A percentile compares a stretch with the other conserved stretches of the same genome.
Conservation (phyloP, 192 early-diverging fungal genomes). For the Kappamyces sp. region DNA sequence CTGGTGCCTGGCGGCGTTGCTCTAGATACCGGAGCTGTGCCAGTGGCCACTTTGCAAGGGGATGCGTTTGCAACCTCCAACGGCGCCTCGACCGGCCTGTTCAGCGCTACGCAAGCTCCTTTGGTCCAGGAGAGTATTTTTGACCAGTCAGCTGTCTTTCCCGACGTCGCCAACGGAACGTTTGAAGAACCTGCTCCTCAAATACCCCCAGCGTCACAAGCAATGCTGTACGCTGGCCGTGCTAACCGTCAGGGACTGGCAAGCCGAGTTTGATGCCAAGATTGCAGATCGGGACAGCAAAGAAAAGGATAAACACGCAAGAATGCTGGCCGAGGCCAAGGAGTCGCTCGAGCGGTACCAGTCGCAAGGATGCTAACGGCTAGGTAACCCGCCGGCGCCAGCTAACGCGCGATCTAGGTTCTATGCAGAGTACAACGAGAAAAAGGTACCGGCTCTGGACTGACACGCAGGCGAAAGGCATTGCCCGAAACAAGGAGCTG, state of each 20-base stretch:
- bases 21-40: no score
- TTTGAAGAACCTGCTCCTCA: constrained; percentile 18
- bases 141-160: neutral
- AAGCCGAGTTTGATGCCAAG: constrained; percentile 28
- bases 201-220: neutral
- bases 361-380: no score
- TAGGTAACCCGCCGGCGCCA: no score
- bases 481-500: constrained; percentile 42
- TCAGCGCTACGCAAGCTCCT: constrained; percentile 9
- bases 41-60: no score
- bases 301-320: constrained; percentile 34
- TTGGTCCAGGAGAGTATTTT: neutral
- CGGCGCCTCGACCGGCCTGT: constrained; percentile 11
- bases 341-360: constrained; percentile 31
- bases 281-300: constrained; percentile 41
- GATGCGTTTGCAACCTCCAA: constrained; percentile 9
- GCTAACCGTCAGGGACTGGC: constrained; percentile 34
- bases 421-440: constrained; percentile 59
- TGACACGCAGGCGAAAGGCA: constrained; percentile 19
- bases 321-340: constrained; percentile 31
- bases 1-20: neutral
- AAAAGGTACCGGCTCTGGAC: constrained; percentile 23
- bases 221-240: constrained; percentile 4
- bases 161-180: constrained; percentile 4
- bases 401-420: constrained; percentile 20